phyloP scores from a whole-genome alignment of 495 filamentous ascomycete genomes.

The Copromyces sp. region DNA sequence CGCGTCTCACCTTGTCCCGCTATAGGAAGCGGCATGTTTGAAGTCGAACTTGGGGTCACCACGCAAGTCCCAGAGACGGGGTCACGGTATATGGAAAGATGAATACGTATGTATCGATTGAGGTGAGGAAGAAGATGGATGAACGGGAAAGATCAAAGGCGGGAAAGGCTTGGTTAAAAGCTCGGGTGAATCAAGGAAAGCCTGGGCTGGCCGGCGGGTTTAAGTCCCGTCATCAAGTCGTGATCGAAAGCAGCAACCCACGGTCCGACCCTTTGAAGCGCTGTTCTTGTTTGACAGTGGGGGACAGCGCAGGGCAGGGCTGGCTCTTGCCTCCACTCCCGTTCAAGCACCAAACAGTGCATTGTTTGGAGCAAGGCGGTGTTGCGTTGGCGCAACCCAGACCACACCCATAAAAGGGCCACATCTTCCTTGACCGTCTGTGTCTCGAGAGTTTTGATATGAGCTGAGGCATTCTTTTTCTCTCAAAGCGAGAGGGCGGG shows the following conservation, averaged over 20 bases:
- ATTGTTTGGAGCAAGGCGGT: background rate
- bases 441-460: background rate
- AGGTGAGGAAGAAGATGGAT: background rate
- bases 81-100: background rate
- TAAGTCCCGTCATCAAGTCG: background rate
- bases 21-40: constrained; percentile 34
- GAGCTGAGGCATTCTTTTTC: background rate
- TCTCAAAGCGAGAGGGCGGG: background rate
- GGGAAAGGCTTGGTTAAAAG: constrained; percentile 2
- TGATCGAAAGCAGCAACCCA: background rate
- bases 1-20: constrained; percentile 36
- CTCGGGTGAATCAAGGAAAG: background rate
- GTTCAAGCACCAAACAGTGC: background rate
- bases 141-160: background rate
- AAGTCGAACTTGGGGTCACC: background rate
- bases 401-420: background rate
- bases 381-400: background rate
- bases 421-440: background rate
- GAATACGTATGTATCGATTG: background rate
- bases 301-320: background rate
- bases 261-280: background rate
- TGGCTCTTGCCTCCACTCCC: background rate
- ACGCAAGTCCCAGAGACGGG: background rate
- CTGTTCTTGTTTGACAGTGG: background rate
- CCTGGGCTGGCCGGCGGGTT: background rate